phyloP scores from a whole-genome alignment of 768 basidiomycete species.

The Glaciozyma martinii region DNA sequence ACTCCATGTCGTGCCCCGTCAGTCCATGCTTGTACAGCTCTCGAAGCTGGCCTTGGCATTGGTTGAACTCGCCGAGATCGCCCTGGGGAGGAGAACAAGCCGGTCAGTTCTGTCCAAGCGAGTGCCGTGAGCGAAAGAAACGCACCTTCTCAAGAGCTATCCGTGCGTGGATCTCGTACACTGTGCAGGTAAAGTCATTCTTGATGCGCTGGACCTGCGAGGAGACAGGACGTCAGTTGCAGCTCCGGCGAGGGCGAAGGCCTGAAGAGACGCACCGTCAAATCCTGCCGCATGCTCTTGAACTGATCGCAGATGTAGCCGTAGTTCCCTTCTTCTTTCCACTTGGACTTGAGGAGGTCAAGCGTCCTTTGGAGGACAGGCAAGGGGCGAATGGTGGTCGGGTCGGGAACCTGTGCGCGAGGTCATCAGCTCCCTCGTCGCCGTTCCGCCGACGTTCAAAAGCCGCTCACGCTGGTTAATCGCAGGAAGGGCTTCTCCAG shows the following conservation, averaged over 20 bases:
- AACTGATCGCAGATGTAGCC: slow-evolving; percentile 95
- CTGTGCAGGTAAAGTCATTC: slow-evolving; percentile 92
- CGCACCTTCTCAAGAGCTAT: slow-evolving; percentile 87
- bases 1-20: slow-evolving; percentile 86
- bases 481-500: slow-evolving; percentile 95
- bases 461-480: slow-evolving; percentile 63
- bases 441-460: neutral
- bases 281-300: slow-evolving; percentile 92
- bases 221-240: neutral
- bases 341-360: slow-evolving; percentile 72
- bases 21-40: slow-evolving; percentile 88
- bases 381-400: slow-evolving; percentile 86
- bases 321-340: slow-evolving; percentile 70
- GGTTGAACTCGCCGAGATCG: slow-evolving; percentile 98
- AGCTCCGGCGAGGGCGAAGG: neutral
- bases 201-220: slow-evolving; percentile 92
- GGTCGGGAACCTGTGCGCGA: slow-evolving; percentile 75
- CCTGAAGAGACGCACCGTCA: slow-evolving; percentile 63
- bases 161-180: slow-evolving; percentile 96
- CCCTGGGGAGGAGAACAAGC: slow-evolving; percentile 47
- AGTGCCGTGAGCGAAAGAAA: no score
- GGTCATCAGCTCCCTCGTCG: neutral
- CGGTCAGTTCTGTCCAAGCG: neutral
- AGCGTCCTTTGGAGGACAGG: slow-evolving; percentile 74
- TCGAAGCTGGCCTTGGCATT: slow-evolving; percentile 85